Base-by-base conservation (phyloP, 148 eudicot genomes). In the Arbutus unedo region DNA sequence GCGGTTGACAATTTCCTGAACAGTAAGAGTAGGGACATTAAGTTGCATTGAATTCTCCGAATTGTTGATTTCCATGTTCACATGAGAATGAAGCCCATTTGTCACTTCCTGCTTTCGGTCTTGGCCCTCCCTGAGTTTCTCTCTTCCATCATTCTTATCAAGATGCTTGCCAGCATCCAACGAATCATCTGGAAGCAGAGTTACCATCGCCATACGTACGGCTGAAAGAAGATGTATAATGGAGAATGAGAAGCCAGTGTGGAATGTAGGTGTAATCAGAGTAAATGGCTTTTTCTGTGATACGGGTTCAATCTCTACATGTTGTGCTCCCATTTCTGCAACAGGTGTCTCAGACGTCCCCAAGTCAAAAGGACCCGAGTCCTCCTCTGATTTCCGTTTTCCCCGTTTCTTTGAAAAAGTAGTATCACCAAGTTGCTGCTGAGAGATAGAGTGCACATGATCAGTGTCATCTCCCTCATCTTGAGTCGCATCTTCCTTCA, bases 141-240 rank as follows among this genome's bases (percentile, higher is more conserved):
- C 73, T 59, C 79, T 74, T 18, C 72, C 85, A 81, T 82, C 91
- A 81, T 50, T 82, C 73, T 57, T 87, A 84, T 85, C 93, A 81
- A 53, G 54, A 77, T 80, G 84, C 86, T 87, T 92, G 49, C 81
- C 84, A 67, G 73, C 64, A 74, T 88, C 93, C 53, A 79, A 74
- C 38, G 91, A 81, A 85, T 87, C 93, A 54, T 91, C 95, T 16
- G 87, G 84, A 87, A 86, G 91, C 76, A 92, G 82, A 84, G 91
- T 92, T 67, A 88, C 86, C 93, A 96, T 87, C 54, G 98, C 93
- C 87, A 91, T 79, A 31, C 98, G 97, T 71, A 94, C 95, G 76
- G 98, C 97, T 55, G 99, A 91, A 85, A 96, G 95, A 84, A 96
- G 96, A 86, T 94, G 97, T 73, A 92, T 85, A 73, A 96, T 84